These are phyloP conservation scores for Hanseniaspora taiwanica DNA, from an alignment of 805 yeast species.

Conservation along the genomic window DNA sequence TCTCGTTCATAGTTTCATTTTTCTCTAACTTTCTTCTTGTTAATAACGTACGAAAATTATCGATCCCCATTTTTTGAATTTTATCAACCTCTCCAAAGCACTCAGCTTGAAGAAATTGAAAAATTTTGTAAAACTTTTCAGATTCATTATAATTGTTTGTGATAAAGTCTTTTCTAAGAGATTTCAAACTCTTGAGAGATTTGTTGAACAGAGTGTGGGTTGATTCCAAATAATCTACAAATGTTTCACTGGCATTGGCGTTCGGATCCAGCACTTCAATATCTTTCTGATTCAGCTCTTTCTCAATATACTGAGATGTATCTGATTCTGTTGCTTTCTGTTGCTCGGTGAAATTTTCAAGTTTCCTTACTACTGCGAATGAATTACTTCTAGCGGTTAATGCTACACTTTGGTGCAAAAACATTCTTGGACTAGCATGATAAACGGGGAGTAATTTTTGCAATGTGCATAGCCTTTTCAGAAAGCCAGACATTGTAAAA, in stretches of 20 bases:
- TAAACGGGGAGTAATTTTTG: too few species aligned
- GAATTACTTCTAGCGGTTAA: background rate
- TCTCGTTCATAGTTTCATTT: background rate
- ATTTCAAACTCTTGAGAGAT: constrained; percentile 12
- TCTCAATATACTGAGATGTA: background rate
- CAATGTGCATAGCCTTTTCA: too few species aligned
- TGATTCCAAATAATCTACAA: constrained; percentile 15
- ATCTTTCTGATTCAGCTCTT: constrained; percentile 7
- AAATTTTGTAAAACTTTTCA: constrained; percentile 6
- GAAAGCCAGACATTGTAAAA: too few species aligned
- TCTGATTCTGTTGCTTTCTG: background rate
- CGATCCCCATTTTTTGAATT: constrained; percentile 8
- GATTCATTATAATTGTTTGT: constrained; percentile 3
- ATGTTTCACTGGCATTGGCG: constrained; percentile 8
- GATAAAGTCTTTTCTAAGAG: constrained; percentile 5
- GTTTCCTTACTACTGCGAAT: background rate
- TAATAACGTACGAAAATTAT: constrained; percentile 4
- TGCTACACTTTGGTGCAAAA: background rate
- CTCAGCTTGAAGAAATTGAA: constrained; percentile 14
- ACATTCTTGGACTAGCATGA: too few species aligned
- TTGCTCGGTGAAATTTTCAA: background rate
- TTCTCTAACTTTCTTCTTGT: background rate
- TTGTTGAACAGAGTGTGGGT: constrained; percentile 14
- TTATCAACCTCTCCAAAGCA: constrained; percentile 14
- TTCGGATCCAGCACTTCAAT: constrained; percentile 9